phyloP scores from a whole-genome alignment of 208 protist genomes.

The Balamuthia mandrillaris region DNA sequence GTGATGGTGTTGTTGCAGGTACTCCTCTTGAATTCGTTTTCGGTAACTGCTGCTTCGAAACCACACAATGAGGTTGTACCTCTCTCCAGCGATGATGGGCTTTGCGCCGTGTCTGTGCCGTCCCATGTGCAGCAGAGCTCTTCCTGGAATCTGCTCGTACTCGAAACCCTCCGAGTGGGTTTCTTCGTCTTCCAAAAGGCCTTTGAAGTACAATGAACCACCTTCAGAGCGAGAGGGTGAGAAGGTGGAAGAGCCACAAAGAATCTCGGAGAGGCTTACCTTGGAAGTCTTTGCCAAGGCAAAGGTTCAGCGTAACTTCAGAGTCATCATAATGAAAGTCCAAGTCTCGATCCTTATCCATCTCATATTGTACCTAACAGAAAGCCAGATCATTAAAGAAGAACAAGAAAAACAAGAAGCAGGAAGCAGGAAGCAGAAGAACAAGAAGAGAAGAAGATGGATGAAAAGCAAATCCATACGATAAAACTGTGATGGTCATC shows the following conservation, averaged over 20 bases:
- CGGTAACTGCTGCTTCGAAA: too few relatives aligned
- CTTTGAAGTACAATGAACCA: constrained; percentile 48
- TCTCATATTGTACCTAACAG: constrained; percentile 48
- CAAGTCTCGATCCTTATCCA: constrained; percentile 47
- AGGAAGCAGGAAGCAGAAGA: too few relatives aligned
- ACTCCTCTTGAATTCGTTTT: too few relatives aligned
- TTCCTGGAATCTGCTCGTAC: constrained; percentile 19
- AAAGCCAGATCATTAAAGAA: background rate
- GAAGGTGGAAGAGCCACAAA: background rate
- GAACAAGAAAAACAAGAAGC: too few relatives aligned
- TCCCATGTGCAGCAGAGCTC: constrained; percentile 49
- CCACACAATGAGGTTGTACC: constrained; percentile 36
- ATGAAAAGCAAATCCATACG: background rate
- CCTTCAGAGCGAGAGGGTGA: background rate
- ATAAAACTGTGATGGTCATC: constrained; percentile 62
- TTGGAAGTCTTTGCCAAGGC: constrained; percentile 41
- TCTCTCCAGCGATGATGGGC: constrained; percentile 39
- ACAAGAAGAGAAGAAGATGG: background rate
- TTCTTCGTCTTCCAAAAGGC: constrained; percentile 22
- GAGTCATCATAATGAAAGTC: constrained; percentile 58
- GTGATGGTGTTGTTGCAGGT: too few relatives aligned
- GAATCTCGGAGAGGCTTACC: background rate
- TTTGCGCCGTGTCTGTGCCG: constrained; percentile 51
- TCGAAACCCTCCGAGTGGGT: constrained; percentile 41
- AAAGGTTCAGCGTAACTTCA: constrained; percentile 58